These are phyloP conservation scores for Saturnispora hagleri DNA, from an alignment of 805 yeast species.

Conservation along the genomic window DNA sequence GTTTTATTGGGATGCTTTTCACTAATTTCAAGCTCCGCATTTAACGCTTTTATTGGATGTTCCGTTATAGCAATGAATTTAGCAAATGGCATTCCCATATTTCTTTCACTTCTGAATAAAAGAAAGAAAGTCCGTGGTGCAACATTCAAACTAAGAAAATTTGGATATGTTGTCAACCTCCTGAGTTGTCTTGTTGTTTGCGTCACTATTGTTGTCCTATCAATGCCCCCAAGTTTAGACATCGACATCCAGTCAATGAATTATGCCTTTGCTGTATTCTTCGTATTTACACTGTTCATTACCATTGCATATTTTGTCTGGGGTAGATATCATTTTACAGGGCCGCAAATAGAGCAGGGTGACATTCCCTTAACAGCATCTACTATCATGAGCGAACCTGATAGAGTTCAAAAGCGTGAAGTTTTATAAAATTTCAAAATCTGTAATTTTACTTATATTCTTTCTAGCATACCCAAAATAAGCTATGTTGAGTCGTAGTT, in stretches of 20 bases:
- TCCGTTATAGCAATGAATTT: constrained; percentile 67
- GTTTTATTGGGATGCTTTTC: constrained; percentile 55
- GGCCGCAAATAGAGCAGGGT: constrained; percentile 38
- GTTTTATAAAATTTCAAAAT: neutral
- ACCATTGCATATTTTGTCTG: constrained; percentile 46
- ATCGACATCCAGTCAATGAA: constrained; percentile 44
- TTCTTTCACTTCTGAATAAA: constrained; percentile 50
- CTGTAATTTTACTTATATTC: neutral
- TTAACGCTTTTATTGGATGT: constrained; percentile 77
- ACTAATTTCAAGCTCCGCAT: constrained; percentile 61
- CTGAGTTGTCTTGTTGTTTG: constrained; percentile 53
- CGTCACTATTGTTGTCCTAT: constrained; percentile 50
- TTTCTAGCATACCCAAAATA: neutral
- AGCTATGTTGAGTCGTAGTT: neutral
- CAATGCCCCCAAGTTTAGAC: constrained; percentile 60
- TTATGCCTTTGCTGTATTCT: constrained; percentile 58
- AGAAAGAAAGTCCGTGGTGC: constrained; percentile 58
- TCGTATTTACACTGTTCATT: constrained; percentile 36
- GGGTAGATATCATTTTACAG: constrained; percentile 55
- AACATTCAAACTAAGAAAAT: constrained; percentile 49
- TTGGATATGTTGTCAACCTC: constrained; percentile 58
- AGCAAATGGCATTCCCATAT: constrained; percentile 69
- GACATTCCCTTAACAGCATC: neutral
- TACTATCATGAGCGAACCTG: neutral
- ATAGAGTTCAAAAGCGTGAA: constrained; percentile 2